Base-by-base conservation (phyloP, 768 basidiomycete genomes). In the Cystofilobasidium bisporidii region DNA sequence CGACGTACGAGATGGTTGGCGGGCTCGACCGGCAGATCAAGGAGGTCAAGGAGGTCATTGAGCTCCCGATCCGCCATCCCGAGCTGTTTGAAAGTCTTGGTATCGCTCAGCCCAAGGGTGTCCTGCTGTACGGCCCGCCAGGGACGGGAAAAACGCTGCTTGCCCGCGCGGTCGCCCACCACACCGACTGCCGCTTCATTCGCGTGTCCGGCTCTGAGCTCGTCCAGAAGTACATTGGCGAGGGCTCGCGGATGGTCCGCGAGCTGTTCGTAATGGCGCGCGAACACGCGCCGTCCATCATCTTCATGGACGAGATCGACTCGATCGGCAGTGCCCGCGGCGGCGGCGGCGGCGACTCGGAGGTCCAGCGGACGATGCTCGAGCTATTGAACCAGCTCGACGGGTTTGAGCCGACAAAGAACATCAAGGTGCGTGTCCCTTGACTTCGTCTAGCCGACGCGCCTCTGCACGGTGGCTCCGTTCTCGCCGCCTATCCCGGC, bases 291-390 rank as follows among this genome's bases (percentile, higher is more conserved):
- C 94, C 94, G 41, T 89, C 88, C 77, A 96, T 98, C 79, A 96
- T 98, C 76, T 97, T 98, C 81, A 96, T 98, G 93, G 94, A 97
- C 76, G 94, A 97, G 79, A 97, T 98, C 71, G 94, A 98, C 79
- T 91, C 89, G 24, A 98, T 98, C 74, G 94, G 94, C 64, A 88
- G 87, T 71, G 91, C 90, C 71, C 79, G 93, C 75, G 57, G 57
- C 38, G 91, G 93, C 15, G 83, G 84, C 10, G 81, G 82, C 33
- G 89, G 89, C 1, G 89, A 92, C 73, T 88, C 87, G 3, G 90
- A 91, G 76, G 89, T 91, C 67, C 89, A 92, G 79, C 79, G 89
- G 64, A 92, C 89, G 65, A 91, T 91, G 89, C 77, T 91, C 79
- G 89, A 92, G 76, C 75, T 92, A 76, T 77, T 92, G 72, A 91